Conservation (phyloP, 169 alveolate species). For the Babesia sp. region DNA sequence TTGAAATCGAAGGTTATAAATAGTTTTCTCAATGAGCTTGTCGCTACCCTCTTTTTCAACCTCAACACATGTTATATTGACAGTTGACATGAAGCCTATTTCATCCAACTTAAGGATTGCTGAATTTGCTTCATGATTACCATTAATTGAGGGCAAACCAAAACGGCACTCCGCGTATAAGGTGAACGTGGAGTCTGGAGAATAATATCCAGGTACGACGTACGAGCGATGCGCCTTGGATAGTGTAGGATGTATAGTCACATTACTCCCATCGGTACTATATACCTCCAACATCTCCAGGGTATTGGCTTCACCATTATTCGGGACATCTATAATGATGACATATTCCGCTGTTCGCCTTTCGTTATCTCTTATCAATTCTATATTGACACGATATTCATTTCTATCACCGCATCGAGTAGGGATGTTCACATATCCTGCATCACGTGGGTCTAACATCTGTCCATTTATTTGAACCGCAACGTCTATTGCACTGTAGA, state of each 20-base stretch:
- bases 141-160: conserved; percentile 20
- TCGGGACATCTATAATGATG: conserved; percentile 22
- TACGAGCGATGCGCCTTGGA: conserved; percentile 16
- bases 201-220: neutral
- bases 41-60: neutral
- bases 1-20: neutral
- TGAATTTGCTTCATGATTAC: neutral
- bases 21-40: neutral
- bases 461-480: conserved; percentile 24
- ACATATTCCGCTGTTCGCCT: neutral
- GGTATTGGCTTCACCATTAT: conserved; percentile 9
- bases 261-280: neutral
- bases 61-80: neutral
- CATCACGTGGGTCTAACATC: conserved; percentile 5
- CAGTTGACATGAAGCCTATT: neutral
- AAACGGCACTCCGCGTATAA: conserved; percentile 46
- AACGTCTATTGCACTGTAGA: neutral
- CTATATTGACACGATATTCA: conserved; percentile 1
- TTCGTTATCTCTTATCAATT: neutral
- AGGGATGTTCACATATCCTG: conserved; percentile 12
- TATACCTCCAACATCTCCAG: conserved; percentile 17
- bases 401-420: conserved; percentile 44
- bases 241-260: conserved; percentile 11
- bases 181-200: neutral
- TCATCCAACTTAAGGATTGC: neutral